Evolutionary conservation across 495 filamentous ascomycete genomes (phyloP), one percentile per base, ranked within the genome.

Genomic region (Parmelia sp.): DNA sequence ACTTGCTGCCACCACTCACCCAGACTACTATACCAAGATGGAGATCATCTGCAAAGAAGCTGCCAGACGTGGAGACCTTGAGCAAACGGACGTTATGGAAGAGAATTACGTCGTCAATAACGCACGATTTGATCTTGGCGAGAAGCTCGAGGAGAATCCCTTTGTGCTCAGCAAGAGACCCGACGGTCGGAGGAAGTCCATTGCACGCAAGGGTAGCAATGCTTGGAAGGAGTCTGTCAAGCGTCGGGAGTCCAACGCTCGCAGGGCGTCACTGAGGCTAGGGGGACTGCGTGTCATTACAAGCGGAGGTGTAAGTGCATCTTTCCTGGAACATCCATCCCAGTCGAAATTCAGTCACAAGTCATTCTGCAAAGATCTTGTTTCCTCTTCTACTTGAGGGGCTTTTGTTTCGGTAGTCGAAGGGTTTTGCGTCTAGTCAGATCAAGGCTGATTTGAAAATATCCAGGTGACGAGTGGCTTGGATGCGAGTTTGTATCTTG

Each of bases 91-190:
- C 66, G 86, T 93, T 49, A 79, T 91, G 64, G 88, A 91, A 65
- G 86, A 88, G 71, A 81, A 89, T 68, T 91, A 90, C 67, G 83
- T 92, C 12, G 88, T 92, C 70, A 90, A 90, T 76, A 90, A 90
- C 73, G 80, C 88, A 53, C 85, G 87, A 61, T 90, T 89, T 73
- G 87, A 90, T 63, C 78, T 90, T 44, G 86, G 86, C 62, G 84
- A 88, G 66, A 84, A 88, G 70, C 73, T 76, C n/a, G 86, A 88
- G 45, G 85, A 88, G 74, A 89, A 88, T 74, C 87, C 87, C 17
- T 90, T 88, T 72, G 83, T 90, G 67, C 79, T 87, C 45, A 82
- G 79, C 75, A 88, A 87, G 82, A 78, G 78, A 57, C 82, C 86
- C 47, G 83, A 81, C 66, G 81, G 77, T 44, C 73, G 83, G 45